These are phyloP conservation scores for Brassica cretica DNA, from an alignment of 345 rosid genomes.

Conservation along the genomic window DNA sequence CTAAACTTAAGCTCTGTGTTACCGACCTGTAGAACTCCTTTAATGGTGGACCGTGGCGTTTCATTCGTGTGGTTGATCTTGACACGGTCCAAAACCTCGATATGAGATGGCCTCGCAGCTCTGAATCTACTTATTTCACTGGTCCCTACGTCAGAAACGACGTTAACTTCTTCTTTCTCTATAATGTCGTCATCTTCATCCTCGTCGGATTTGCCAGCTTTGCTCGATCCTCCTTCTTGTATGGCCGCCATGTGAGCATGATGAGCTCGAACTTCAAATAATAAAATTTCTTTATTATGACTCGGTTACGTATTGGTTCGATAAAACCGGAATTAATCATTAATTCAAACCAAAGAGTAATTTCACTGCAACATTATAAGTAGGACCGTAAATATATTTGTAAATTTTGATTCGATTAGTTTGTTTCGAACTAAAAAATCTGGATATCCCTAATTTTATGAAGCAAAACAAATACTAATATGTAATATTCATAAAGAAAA, in stretches of 20 bases:
- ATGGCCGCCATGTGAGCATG: conserved; percentile 53
- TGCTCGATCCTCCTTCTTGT: conserved; percentile 51
- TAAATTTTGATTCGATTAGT: too few relatives aligned
- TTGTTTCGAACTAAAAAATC: too few relatives aligned
- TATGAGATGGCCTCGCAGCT: conserved; percentile 48
- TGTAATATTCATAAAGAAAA: too few relatives aligned
- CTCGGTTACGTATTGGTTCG: not conserved
- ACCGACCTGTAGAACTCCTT: conserved; percentile 45
- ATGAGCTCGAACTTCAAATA: conserved; percentile 23
- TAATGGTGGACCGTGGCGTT: conserved; percentile 33
- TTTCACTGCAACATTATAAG: too few relatives aligned
- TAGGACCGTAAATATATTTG: too few relatives aligned
- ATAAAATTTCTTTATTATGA: not conserved
- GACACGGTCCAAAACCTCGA: conserved; percentile 53
- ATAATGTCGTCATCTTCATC: conserved; percentile 5
- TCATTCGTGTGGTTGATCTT: conserved; percentile 47
- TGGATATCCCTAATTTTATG: too few relatives aligned
- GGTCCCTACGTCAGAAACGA: not conserved
- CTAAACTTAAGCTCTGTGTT: conserved; percentile 49
- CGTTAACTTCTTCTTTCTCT: not conserved
- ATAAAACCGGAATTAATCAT: not conserved
- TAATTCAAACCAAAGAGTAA: not conserved
- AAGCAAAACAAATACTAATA: too few relatives aligned
- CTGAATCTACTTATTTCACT: conserved; percentile 4
- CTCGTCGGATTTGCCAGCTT: conserved; percentile 42